phyloP scores from a whole-genome alignment of 495 filamentous ascomycete genomes.

The Penicillium turbatum region DNA sequence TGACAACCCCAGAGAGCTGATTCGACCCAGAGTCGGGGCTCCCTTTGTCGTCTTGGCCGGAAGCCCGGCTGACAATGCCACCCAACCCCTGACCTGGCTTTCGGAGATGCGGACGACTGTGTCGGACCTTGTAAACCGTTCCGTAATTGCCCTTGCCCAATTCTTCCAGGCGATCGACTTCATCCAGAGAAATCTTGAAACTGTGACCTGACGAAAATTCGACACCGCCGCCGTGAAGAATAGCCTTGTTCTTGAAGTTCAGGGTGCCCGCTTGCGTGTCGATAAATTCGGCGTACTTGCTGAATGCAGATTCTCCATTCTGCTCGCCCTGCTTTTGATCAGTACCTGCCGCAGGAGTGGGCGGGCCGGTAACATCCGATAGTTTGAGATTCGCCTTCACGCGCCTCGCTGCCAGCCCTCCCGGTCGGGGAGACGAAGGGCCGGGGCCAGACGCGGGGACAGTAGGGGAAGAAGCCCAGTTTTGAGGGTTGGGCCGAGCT shows the following conservation, averaged over 20 bases:
- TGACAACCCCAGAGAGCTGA: constrained; percentile 64
- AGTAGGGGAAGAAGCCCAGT: constrained; percentile 50
- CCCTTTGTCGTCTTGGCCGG: constrained; percentile 27
- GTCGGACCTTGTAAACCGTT: constrained; percentile 93
- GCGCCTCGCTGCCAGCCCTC: constrained; percentile 52
- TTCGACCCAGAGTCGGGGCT: constrained; percentile 22
- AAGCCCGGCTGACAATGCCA: constrained; percentile 50
- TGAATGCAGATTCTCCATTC: constrained; percentile 62
- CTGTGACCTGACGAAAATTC: constrained; percentile 85
- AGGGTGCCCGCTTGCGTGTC: constrained; percentile 87
- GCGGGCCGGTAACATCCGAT: constrained; percentile 44
- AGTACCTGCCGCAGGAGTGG: constrained; percentile 20
- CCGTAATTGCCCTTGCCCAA: constrained; percentile 98
- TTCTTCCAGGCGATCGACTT: constrained; percentile 92
- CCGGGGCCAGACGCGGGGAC: constrained; percentile 27
- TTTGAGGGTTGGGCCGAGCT: constrained; percentile 38
- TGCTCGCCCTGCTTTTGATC: constrained; percentile 17
- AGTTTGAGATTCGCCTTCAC: constrained; percentile 50
- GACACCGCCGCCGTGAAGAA: constrained; percentile 81
- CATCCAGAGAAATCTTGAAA: constrained; percentile 93
- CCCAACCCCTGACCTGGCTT: constrained; percentile 73
- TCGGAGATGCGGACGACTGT: constrained; percentile 72
- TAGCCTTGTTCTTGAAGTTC: constrained; percentile 89
- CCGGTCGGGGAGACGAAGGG: constrained; percentile 37
- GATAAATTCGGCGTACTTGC: constrained; percentile 87